Percentiles rank a stretch among this genome's conserved stretches.
phyloP scores from a whole-genome alignment of 495 filamentous ascomycete genomes.

The Penicillium salamii region DNA sequence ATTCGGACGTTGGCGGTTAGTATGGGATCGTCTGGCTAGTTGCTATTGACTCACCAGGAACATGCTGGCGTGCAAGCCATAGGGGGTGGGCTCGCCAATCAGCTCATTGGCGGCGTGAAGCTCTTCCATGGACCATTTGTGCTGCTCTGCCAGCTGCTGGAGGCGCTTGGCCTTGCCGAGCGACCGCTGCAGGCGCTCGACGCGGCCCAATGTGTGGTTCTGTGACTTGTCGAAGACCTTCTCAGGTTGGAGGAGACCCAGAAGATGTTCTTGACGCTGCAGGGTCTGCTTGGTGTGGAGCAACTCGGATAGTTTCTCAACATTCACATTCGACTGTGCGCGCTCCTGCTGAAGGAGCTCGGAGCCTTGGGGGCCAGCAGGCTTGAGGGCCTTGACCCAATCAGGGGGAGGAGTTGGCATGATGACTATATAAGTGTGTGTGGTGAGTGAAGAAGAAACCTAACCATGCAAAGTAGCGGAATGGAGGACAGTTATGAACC shows the following conservation, averaged over 20 bases:
- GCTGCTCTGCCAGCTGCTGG: conserved; percentile 56
- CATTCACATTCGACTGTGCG: conserved; percentile 54
- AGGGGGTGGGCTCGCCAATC: conserved; percentile 64
- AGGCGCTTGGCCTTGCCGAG: conserved; percentile 64
- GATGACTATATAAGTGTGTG: conserved; percentile 2
- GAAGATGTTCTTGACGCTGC: conserved; percentile 49
- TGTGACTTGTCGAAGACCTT: conserved; percentile 67
- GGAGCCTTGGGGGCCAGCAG: conserved; percentile 56
- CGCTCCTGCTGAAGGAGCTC: conserved; percentile 60
- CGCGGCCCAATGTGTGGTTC: conserved; percentile 62
- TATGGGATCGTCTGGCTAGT: not conserved
- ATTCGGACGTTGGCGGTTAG: conserved; percentile 7
- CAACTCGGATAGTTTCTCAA: conserved; percentile 58
- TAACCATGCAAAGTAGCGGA: conserved; percentile 4
- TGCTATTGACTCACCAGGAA: conserved; percentile 50
- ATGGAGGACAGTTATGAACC: conserved; percentile 17
- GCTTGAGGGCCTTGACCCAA: conserved; percentile 65
- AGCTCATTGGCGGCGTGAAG: conserved; percentile 56
- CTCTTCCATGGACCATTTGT: conserved; percentile 64
- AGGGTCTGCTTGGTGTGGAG: conserved; percentile 58
- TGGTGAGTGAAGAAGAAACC: not conserved
- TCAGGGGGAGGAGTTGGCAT: conserved; percentile 48
- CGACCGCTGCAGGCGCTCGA: conserved; percentile 61
- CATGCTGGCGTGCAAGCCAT: conserved; percentile 65
- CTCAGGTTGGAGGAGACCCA: conserved; percentile 55